Conservation (phyloP, 148 eudicot species). For the Fagopyrum homotropicum region DNA sequence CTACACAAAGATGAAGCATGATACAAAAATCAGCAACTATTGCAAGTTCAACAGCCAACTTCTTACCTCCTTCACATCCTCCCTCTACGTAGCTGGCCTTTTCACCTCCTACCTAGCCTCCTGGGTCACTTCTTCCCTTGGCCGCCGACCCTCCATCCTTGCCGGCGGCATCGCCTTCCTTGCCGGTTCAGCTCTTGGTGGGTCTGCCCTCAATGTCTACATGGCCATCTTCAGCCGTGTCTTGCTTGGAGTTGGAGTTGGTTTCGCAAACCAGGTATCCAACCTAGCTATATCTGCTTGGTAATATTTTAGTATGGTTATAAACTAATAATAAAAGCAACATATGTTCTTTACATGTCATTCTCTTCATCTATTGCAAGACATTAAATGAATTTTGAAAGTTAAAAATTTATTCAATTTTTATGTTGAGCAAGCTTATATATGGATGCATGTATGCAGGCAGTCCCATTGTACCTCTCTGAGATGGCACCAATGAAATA, state of each 20-base stretch:
- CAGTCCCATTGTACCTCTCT: slow-evolving; percentile 57
- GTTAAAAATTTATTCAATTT: too few relatives aligned
- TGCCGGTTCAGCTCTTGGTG: slow-evolving; percentile 20
- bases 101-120: slow-evolving; percentile 67
- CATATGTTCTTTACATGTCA: too few relatives aligned
- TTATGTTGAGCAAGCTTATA: background rate
- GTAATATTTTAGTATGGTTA: too few relatives aligned
- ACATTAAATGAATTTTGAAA: too few relatives aligned
- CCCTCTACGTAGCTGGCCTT: slow-evolving; percentile 67
- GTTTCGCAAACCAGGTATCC: slow-evolving; percentile 23
- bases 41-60: slow-evolving; percentile 68
- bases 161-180: slow-evolving; percentile 17
- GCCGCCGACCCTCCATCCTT: slow-evolving; percentile 67
- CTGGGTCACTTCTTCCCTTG: slow-evolving; percentile 48
- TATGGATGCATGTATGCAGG: slow-evolving; percentile 19
- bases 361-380: too few relatives aligned
- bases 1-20: slow-evolving; percentile 30
- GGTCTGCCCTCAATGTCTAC: slow-evolving; percentile 20
- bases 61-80: slow-evolving; percentile 69
- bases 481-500: slow-evolving; percentile 58
- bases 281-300: too few relatives aligned
- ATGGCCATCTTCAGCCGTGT: slow-evolving; percentile 22
- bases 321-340: too few relatives aligned
- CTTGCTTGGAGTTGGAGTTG: slow-evolving; percentile 22
- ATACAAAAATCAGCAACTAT: slow-evolving; percentile 37